Percentiles rank a stretch among this genome's conserved stretches.
Conservation (phyloP, 495 filamentous ascomycete genomes). For the Lasiosphaeriaceae sp. region DNA sequence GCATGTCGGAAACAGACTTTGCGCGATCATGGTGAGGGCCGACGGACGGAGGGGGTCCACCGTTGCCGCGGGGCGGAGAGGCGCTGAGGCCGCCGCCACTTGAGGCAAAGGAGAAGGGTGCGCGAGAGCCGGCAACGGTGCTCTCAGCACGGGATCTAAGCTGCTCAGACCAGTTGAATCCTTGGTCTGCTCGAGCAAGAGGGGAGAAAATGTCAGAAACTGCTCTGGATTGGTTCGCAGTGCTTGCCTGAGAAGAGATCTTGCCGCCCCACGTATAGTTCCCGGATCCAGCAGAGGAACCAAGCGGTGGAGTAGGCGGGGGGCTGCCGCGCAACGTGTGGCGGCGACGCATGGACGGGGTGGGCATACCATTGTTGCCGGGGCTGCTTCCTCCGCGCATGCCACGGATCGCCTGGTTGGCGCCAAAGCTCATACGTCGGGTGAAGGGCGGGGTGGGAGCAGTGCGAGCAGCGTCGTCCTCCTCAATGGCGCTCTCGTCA, state of each 20-base stretch:
- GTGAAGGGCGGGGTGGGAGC: slow-evolving; percentile 71
- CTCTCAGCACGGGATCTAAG: slow-evolving; percentile 85
- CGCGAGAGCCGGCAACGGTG: slow-evolving; percentile 54
- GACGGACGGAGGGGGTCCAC: slow-evolving; percentile 19
- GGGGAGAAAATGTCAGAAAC: slow-evolving; percentile 52
- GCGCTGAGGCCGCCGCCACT: slow-evolving; percentile 14
- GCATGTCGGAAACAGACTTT: slow-evolving; percentile 68
- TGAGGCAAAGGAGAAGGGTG: slow-evolving; percentile 39
- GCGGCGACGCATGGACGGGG: slow-evolving; percentile 25
- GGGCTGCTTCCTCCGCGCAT: slow-evolving; percentile 43
- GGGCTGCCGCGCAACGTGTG: slow-evolving; percentile 22
- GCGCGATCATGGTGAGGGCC: slow-evolving; percentile 59
- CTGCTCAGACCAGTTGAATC: slow-evolving; percentile 92
- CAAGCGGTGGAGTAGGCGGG: slow-evolving; percentile 18
- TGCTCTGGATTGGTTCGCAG: slow-evolving; percentile 48
- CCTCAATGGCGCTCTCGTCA: slow-evolving; percentile 85
- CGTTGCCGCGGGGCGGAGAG: slow-evolving; percentile 40
- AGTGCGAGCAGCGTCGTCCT: slow-evolving; percentile 54
- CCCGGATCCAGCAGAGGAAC: slow-evolving; percentile 12
- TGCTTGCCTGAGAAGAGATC: slow-evolving; percentile 48
- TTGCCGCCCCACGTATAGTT: slow-evolving; percentile 30
- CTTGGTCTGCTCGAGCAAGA: slow-evolving; percentile 69
- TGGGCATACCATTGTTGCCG: slow-evolving; percentile 46
- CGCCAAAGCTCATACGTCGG: slow-evolving; percentile 87
- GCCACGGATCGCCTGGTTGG: slow-evolving; percentile 64